Conservation (phyloP, 257 asterid genomes). For the Nyctanthes arbortristis region DNA sequence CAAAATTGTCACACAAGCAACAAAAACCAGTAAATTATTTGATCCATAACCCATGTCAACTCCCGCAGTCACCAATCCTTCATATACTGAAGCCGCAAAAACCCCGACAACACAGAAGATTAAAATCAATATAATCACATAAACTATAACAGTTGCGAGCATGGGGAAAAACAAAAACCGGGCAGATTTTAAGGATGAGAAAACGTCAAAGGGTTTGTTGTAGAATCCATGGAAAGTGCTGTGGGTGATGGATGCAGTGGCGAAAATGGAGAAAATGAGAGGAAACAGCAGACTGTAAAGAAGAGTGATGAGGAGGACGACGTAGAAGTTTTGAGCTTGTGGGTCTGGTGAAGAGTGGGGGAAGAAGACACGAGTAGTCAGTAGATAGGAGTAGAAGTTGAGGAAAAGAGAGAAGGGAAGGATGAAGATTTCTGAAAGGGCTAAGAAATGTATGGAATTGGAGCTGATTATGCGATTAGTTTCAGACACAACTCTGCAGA, state of each 20-base stretch:
- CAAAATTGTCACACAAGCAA: not conserved
- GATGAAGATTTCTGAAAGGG: slow-evolving; percentile 61
- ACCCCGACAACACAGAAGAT: slow-evolving; percentile 20
- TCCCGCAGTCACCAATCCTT: slow-evolving; percentile 34
- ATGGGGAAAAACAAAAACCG: slow-evolving; percentile 41
- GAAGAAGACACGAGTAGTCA: slow-evolving; percentile 38
- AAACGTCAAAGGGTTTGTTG: slow-evolving; percentile 46
- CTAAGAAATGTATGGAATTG: slow-evolving; percentile 61
- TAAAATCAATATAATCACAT: slow-evolving; percentile 6
- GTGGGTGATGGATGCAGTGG: slow-evolving; percentile 53
- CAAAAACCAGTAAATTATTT: slow-evolving; percentile 22
- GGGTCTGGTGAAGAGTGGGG: slow-evolving; percentile 28
- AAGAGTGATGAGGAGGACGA: slow-evolving; percentile 28
- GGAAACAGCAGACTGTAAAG: slow-evolving; percentile 31
- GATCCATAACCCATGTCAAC: slow-evolving; percentile 33
- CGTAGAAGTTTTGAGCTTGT: slow-evolving; percentile 9
- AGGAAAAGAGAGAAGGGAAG: slow-evolving; percentile 61
- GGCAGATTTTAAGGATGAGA: slow-evolving; percentile 51
- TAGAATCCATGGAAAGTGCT: slow-evolving; percentile 58
- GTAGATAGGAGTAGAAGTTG: slow-evolving; percentile 43
- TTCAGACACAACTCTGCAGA: slow-evolving; percentile 55
- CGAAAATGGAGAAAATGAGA: slow-evolving; percentile 35
- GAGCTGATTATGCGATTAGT: slow-evolving; percentile 56
- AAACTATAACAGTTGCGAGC: slow-evolving; percentile 24
- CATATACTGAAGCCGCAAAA: not conserved